These are phyloP conservation scores for Mollisiaceae sp. DNA, from an alignment of 2,329 filamentous ascomycete species.

Conservation along the genomic window DNA sequence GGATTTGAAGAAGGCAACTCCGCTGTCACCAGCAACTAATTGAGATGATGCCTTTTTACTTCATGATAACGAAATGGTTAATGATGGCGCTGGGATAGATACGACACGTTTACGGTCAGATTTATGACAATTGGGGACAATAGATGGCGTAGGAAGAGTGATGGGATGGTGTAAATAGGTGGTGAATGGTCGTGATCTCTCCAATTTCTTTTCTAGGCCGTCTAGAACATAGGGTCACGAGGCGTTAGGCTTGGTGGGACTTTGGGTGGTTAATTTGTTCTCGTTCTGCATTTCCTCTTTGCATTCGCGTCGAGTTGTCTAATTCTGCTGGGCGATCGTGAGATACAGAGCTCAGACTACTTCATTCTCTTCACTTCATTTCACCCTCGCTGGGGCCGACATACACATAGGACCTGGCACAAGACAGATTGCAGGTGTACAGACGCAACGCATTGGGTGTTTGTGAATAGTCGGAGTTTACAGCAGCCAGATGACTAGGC, in stretches of 20 bases:
- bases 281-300: conserved; percentile 7
- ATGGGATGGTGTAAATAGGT: neutral
- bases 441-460: neutral
- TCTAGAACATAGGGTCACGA: neutral
- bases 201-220: neutral
- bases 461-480: conserved; percentile 2
- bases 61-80: conserved; percentile 15
- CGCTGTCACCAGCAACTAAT: conserved; percentile 4
- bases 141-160: neutral
- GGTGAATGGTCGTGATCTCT: neutral
- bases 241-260: conserved; percentile 4
- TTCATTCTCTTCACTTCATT: conserved; percentile 3
- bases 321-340: neutral
- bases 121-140: neutral
- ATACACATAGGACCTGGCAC: neutral
- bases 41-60: neutral
- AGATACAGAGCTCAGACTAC: neutral
- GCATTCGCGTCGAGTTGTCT: conserved; percentile 6
- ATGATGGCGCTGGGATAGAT: conserved; percentile 9
- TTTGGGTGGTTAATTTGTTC: neutral
- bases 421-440: conserved; percentile 5
- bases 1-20: conserved; percentile 49
- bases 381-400: neutral
- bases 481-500: neutral
- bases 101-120: neutral